Evolutionary conservation across 2,329 filamentous ascomycete species (phyloP).

Genomic region (Diaporthe humulicola): DNA sequence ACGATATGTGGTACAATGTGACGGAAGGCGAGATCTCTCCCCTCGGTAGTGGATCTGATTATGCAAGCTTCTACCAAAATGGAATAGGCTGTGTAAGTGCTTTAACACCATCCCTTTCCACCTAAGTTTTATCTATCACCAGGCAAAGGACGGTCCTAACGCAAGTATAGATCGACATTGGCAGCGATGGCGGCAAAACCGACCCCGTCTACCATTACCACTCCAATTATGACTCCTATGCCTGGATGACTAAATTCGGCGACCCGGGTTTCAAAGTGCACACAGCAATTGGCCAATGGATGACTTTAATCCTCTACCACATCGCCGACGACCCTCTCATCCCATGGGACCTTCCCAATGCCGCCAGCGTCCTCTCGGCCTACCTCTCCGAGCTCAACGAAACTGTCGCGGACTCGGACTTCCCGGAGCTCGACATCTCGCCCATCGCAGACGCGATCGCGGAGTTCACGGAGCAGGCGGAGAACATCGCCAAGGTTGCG

Average conservation of each 20-base stretch:
- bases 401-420: neutral
- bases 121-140: no score
- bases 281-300: slow-evolving; percentile 16
- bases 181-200: slow-evolving; percentile 74
- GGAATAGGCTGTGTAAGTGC: slow-evolving; percentile 76
- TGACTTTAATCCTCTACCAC: slow-evolving; percentile 9
- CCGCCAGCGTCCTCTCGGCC: slow-evolving; percentile 13
- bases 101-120: slow-evolving; percentile 48
- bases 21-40: slow-evolving; percentile 24
- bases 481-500: neutral
- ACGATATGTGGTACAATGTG: slow-evolving; percentile 24
- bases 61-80: slow-evolving; percentile 16
- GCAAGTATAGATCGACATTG: slow-evolving; percentile 85
- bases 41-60: slow-evolving; percentile 17
- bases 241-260: slow-evolving; percentile 88
- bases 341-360: slow-evolving; percentile 22
- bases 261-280: slow-evolving; percentile 68
- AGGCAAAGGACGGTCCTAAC: slow-evolving; percentile 61
- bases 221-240: slow-evolving; percentile 90
- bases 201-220: slow-evolving; percentile 83
- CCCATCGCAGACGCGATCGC: neutral
- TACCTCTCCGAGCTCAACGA: slow-evolving; percentile 4
- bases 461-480: slow-evolving; percentile 2
- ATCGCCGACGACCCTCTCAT: slow-evolving; percentile 14
- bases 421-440: neutral